Conservation (phyloP, 2,329 filamentous ascomycete species). For the Calcarisporium arbuscula region DNA sequence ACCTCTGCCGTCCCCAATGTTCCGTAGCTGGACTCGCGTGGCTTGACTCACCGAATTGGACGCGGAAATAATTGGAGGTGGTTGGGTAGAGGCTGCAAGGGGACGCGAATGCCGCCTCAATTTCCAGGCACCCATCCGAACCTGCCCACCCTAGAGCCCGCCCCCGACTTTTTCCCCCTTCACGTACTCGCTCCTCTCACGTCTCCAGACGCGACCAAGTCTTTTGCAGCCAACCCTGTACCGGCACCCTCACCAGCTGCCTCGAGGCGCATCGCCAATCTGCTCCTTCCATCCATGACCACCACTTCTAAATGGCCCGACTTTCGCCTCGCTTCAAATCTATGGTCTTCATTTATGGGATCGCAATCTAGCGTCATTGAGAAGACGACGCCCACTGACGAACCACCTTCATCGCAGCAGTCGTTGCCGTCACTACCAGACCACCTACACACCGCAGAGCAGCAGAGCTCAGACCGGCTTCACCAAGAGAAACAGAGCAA, state of each 20-base stretch:
- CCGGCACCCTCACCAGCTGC: constrained; percentile 18
- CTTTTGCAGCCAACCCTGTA: constrained; percentile 22
- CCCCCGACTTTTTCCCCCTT: constrained; percentile 10
- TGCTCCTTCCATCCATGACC: constrained; percentile 19
- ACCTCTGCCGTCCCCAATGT: no score
- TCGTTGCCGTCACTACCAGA: constrained; percentile 10
- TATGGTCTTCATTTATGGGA: constrained; percentile 22
- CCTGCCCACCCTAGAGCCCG: constrained; percentile 5
- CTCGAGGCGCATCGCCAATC: constrained; percentile 4
- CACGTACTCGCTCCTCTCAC: no score
- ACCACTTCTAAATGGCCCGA: constrained; percentile 26
- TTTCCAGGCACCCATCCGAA: constrained; percentile 12
- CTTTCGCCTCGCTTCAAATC: constrained; percentile 24
- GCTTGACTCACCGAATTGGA: no score
- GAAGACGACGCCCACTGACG: constrained; percentile 14
- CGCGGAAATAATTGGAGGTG: no score
- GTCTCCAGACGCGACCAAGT: no score
- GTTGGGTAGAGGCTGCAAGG: no score
- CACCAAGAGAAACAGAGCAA: constrained; percentile 11
- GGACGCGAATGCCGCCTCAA: constrained; percentile 16
- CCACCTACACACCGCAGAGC: no score
- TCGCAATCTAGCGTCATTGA: constrained; percentile 19
- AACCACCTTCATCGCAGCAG: constrained; percentile 6
- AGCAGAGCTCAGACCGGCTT: no score
- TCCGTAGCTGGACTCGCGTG: no score